Evolutionary conservation across 331 rosid genomes (phyloP), one percentile per base, ranked within the genome.

Genomic region (Telfairia occidentalis): DNA sequence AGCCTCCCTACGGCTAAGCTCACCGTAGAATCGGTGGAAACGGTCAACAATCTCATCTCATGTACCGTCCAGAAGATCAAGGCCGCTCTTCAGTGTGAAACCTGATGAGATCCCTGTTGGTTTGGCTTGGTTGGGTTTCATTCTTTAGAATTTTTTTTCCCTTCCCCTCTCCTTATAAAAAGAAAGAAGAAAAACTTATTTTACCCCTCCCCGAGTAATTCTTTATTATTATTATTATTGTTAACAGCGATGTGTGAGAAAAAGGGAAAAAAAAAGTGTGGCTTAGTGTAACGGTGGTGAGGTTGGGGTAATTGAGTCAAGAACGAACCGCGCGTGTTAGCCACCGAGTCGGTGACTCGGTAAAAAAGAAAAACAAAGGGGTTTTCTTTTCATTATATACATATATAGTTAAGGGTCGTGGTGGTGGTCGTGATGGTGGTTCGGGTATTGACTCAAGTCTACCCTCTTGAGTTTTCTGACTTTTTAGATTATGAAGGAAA

Each of bases 371-470:
- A 57, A 61, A 8, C 0, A 16, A 13, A 65, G 38, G 9, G 72
- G 0, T 63, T 40, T 65, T 65, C 32, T 65, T 65, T 65, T 10
- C 5, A 11, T 5, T 66, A 12, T 29, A 43, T 63, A 64, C 30
- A 30, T 9, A 55, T 52, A 9, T 29, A 15, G 54, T 21, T n/a
- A n/a, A 52, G 35, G 35, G 57, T 57, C 0, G 63, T 73, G 65
- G 52, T 16, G 29, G 76, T 72, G 9, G 42, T 16, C 5, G 73
- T 11, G 52, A 57, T 75, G 40, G 70, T 23, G 78, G 78, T 75
- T 94, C 98, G 97, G 97, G 96, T 84, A 94, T 94, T 94, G 94
- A 89, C 91, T 89, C 81, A 65, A 84, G 82, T 86, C 59, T 72
- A 80, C 70, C 69, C 54, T 11, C 37, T 29, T 2, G 9, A 55